A percentile compares a stretch with the other conserved stretches of the same genome.
These are phyloP conservation scores for Magnusiomyces sp. DNA, from an alignment of 1,139 yeast species.

Conservation along the genomic window DNA sequence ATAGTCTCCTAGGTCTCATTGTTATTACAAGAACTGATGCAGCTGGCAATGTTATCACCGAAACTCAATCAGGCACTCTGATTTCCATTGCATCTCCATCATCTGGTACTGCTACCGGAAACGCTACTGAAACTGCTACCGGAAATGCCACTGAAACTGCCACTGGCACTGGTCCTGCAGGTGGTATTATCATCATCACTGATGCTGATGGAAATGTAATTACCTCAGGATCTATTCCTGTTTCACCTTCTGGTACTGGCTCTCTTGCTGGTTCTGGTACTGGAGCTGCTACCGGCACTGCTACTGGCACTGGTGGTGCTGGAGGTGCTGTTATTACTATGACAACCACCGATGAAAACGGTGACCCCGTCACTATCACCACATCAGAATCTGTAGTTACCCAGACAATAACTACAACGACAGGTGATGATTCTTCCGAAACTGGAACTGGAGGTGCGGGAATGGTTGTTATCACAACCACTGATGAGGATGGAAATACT, in stretches of 20 bases:
- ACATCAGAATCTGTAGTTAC: slow-evolving; percentile 5
- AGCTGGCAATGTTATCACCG: slow-evolving; percentile 5
- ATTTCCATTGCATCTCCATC: background rate
- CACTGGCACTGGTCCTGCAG: slow-evolving; percentile 1
- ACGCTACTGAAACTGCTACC: slow-evolving; percentile 3
- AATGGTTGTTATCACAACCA: background rate
- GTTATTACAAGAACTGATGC: slow-evolving; percentile 5
- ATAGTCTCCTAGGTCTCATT: slow-evolving; percentile 6
- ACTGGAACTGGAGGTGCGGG: background rate
- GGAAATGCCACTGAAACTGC: slow-evolving; percentile 3
- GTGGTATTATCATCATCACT: background rate
- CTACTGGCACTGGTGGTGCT: background rate
- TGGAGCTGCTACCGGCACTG: background rate
- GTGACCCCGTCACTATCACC: slow-evolving; percentile 11
- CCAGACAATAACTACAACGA: background rate
- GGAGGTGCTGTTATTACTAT: background rate
- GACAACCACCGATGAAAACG: background rate
- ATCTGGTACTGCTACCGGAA: slow-evolving; percentile 5
- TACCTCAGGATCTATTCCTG: background rate
- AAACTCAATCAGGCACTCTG: background rate
- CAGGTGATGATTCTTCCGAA: slow-evolving; percentile 7
- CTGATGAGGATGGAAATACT: slow-evolving; percentile 1
- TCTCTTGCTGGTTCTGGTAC: background rate
- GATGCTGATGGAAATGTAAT: slow-evolving; percentile 1
- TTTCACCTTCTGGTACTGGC: background rate